Evolutionary conservation across 2,329 filamentous ascomycete species (phyloP).

Genomic region (Aspergillus niger): DNA sequence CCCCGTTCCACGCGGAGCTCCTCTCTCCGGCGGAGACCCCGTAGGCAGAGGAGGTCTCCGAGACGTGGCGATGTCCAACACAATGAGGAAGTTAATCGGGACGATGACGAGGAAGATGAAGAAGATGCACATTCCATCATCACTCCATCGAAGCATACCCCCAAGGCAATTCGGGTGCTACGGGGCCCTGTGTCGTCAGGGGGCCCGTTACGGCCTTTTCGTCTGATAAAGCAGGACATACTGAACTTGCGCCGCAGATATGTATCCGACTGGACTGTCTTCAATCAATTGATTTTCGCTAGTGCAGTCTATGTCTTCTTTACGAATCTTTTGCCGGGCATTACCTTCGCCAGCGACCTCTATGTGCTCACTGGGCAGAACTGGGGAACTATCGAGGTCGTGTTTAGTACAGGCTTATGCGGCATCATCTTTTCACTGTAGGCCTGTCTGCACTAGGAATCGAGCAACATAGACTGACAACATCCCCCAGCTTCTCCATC

Average conservation of each 20-base stretch:
- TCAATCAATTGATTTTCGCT: conserved; percentile 66
- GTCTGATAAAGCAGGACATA: conserved; percentile 55
- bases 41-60: conserved; percentile 22
- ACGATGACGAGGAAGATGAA: conserved; percentile 21
- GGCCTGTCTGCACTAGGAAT: background rate
- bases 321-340: conserved; percentile 66
- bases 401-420: conserved; percentile 66
- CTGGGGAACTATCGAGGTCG: conserved; percentile 68
- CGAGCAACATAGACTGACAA: background rate
- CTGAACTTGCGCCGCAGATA: conserved; percentile 52
- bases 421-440: conserved; percentile 64
- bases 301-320: conserved; percentile 69
- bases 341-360: conserved; percentile 67
- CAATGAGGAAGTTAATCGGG: conserved; percentile 4
- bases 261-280: conserved; percentile 58
- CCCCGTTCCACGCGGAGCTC: conserved; percentile 34
- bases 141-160: conserved; percentile 42
- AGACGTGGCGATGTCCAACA: conserved; percentile 3
- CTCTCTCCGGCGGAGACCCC: conserved; percentile 29
- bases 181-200: conserved; percentile 36
- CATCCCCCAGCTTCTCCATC: conserved; percentile 52
- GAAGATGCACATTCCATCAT: conserved; percentile 40
- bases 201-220: conserved; percentile 54
- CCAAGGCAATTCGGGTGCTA: conserved; percentile 32
- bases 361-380: conserved; percentile 63